Evolutionary conservation across 2,329 filamentous ascomycete species (phyloP).

Genomic region (Aureobasidium sp.): DNA sequence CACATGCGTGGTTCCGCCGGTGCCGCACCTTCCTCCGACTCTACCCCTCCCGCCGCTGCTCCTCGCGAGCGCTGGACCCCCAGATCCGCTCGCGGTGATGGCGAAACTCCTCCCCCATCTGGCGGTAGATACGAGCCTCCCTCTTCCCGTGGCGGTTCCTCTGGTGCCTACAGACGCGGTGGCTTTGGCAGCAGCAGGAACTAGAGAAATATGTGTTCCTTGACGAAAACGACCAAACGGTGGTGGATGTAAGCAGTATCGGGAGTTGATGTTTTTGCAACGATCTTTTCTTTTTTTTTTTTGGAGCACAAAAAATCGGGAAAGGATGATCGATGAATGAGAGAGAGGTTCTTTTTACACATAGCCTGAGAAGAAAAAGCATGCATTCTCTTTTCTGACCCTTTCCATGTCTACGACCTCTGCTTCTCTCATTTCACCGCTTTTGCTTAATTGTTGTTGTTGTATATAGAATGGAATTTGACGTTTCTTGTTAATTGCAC

Average conservation of each 20-base stretch:
- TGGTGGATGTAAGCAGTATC: conserved; percentile 1
- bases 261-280: conserved; percentile 7
- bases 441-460: background rate
- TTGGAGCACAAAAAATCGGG: conserved; percentile 1
- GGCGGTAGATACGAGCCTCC: conserved; percentile 20
- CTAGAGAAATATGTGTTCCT: background rate
- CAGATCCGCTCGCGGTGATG: conserved; percentile 15
- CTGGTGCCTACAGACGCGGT: conserved; percentile 15
- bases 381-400: conserved; percentile 2
- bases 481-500: too few species aligned
- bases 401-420: background rate
- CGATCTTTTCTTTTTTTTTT: background rate
- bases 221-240: background rate
- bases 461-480: background rate
- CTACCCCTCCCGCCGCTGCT: background rate
- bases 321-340: background rate
- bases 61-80: conserved; percentile 6
- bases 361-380: conserved; percentile 5
- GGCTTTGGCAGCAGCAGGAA: conserved; percentile 11
- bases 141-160: conserved; percentile 13
- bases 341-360: background rate
- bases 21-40: conserved; percentile 20
- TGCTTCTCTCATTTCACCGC: too few species aligned
- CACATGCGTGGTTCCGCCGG: conserved; percentile 29
- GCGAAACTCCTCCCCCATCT: conserved; percentile 17